These are phyloP conservation scores for Leishmania mexicana DNA, from an alignment of 208 protist genomes.

Conservation along the genomic window DNA sequence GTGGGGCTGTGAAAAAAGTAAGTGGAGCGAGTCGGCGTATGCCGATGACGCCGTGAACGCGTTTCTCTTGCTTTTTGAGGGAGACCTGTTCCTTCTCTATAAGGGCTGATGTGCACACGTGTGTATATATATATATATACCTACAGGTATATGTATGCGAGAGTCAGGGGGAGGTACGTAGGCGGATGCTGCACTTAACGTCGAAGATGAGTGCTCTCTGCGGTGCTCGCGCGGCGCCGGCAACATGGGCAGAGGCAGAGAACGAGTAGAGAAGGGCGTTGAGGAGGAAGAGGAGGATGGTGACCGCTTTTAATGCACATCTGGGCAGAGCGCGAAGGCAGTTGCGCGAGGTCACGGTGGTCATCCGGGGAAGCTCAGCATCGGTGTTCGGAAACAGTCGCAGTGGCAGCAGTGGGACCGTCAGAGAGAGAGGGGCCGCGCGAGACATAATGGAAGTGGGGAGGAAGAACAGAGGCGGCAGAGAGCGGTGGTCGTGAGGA, in stretches of 20 bases:
- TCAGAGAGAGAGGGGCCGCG: neutral
- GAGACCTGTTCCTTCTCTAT: neutral
- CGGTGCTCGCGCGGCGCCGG: neutral
- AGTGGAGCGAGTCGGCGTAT: neutral
- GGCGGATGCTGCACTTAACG: neutral
- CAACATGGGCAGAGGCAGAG: neutral
- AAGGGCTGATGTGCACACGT: neutral
- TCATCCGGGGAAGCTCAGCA: neutral
- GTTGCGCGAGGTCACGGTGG: neutral
- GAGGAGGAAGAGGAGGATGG: neutral
- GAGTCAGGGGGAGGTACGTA: neutral
- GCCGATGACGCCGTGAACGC: neutral
- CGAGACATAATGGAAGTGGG: neutral
- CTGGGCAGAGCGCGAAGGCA: neutral
- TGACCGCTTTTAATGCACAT: neutral
- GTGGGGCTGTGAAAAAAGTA: neutral
- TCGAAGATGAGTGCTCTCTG: neutral
- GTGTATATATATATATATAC: neutral
- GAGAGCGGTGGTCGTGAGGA: neutral
- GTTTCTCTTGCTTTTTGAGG: neutral
- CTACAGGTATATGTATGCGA: slow-evolving; percentile 6
- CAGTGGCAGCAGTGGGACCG: neutral
- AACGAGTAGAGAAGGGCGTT: neutral
- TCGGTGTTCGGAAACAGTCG: neutral
- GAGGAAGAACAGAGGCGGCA: neutral